These are phyloP conservation scores for Excoecaria agallocha DNA, from an alignment of 345 rosid genomes.

Conservation along the genomic window DNA sequence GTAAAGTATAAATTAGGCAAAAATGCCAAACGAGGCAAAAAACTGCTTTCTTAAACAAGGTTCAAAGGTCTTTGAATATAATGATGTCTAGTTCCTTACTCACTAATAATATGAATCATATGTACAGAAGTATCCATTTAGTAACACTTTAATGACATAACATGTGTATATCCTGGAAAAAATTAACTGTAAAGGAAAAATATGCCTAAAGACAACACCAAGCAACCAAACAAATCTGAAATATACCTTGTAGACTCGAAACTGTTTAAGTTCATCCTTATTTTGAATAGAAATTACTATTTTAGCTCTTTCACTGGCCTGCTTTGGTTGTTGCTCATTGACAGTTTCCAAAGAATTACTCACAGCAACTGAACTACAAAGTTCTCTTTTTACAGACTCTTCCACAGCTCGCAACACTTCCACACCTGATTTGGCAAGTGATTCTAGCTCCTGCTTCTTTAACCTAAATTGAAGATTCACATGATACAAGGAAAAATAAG, in stretches of 20 bases:
- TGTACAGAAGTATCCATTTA: neutral
- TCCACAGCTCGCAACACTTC: constrained; percentile 53
- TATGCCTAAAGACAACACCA: neutral
- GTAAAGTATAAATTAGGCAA: neutral
- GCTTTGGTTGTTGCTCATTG: constrained; percentile 32
- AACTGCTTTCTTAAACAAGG: neutral
- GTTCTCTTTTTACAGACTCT: constrained; percentile 42
- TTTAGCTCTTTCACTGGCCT: constrained; percentile 52
- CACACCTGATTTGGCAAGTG: constrained; percentile 50
- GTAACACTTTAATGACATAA: neutral
- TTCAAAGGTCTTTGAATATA: neutral
- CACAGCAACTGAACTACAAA: constrained; percentile 30
- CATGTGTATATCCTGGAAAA: neutral
- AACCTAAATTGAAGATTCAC: constrained; percentile 40
- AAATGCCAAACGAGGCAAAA: neutral
- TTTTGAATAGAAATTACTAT: constrained; percentile 69
- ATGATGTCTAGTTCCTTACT: neutral
- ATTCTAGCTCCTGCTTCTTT: constrained; percentile 68
- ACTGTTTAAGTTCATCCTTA: constrained; percentile 58
- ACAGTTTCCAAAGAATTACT: constrained; percentile 33
- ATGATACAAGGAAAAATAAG: constrained; percentile 4
- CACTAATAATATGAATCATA: neutral
- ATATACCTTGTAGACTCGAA: constrained; percentile 65
- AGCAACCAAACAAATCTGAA: neutral
- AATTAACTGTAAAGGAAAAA: neutral